Base-by-base conservation (phyloP, 2,329 filamentous ascomycete genomes). In the Ophioceras dolichostomum region DNA sequence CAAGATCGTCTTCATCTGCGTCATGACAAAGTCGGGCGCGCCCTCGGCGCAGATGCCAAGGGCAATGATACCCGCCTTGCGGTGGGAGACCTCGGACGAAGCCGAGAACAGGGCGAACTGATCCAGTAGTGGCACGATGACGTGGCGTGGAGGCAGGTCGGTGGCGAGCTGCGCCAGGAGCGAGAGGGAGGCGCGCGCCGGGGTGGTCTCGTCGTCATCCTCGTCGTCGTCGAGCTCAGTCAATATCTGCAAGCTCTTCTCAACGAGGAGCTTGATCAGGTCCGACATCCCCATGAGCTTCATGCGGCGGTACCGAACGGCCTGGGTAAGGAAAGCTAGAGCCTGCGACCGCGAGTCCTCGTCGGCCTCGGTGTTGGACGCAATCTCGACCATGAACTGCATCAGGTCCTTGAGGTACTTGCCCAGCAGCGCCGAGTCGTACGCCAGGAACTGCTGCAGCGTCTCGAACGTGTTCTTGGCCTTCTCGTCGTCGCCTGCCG, bases 41-140 rank as follows among this genome's bases (percentile, higher is more conserved):
- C 91, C 91, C 67, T 96, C 91, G 37, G 94, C 89, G 49, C 85
- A 89, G 67, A 89, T 93, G 41, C 89, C 89, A 5, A 98, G 73
- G 34, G 89, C 82, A 44, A 96, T 71, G 54, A 96, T 91, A 60
- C 84, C 88, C 38, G 89, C 88, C 60, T 89, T 83, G 42, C 89
- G 80, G 63, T 83, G 82, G 49, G 85, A 79, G 26, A 87, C 73
- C 52, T 93, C 73, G 41, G 70, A 61, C 53, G 76, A 79, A 48
- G 73, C 73, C 47, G 89, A 85, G 54, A 91, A 95, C 47, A 75
- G 73, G 27, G 85, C 80, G 47, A 96, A 81, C 37, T 84, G 78
- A 48, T 94, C 83, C 22, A 98, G 76, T 2, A 98, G 73, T 33
- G 91, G 89, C 17, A 95, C 86, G 40, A 95, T 82, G 27, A 95